Evolutionary conservation across 495 filamentous ascomycete genomes (phyloP).

Genomic region (Tuber umbilicatum): DNA sequence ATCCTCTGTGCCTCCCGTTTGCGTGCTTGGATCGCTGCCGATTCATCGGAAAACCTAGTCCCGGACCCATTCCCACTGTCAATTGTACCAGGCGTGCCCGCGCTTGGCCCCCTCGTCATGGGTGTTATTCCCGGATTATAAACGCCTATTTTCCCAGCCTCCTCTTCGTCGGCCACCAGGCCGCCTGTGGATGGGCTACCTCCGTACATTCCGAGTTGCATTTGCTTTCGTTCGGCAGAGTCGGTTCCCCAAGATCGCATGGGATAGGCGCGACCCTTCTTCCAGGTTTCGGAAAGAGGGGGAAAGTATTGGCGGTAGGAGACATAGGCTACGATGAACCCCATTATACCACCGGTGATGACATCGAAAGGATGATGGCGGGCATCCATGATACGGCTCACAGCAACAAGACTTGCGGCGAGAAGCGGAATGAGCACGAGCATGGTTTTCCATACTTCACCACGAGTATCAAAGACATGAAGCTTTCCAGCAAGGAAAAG

Average conservation of each 20-base stretch:
- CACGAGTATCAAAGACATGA: conserved; percentile 47
- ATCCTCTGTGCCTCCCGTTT: conserved; percentile 31
- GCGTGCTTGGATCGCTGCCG: conserved; percentile 36
- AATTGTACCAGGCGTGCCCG: conserved; percentile 11
- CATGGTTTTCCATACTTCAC: conserved; percentile 46
- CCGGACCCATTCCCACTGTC: conserved; percentile 22
- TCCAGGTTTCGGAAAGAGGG: conserved; percentile 51
- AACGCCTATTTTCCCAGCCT: conserved; percentile 27
- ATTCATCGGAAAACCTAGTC: conserved; percentile 37
- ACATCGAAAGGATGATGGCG: conserved; percentile 88
- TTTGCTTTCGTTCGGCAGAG: conserved; percentile 21
- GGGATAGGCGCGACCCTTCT: conserved; percentile 58
- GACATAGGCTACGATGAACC: conserved; percentile 48
- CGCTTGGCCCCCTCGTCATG: background rate
- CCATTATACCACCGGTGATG: conserved; percentile 66
- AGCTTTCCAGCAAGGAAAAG: conserved; percentile 61
- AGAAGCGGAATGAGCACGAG: conserved; percentile 59
- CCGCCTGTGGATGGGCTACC: conserved; percentile 7
- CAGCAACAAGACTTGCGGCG: conserved; percentile 51
- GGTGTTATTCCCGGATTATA: conserved; percentile 5
- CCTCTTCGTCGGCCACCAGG: conserved; percentile 29
- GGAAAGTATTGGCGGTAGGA: conserved; percentile 57
- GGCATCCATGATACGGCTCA: conserved; percentile 68
- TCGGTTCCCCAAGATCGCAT: conserved; percentile 54
- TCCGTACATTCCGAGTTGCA: conserved; percentile 20